Percentiles rank a stretch among this genome's conserved stretches.
Evolutionary conservation across 1,284 basidiomycete genomes (phyloP).

Genomic region (Volvariella volvacea): DNA sequence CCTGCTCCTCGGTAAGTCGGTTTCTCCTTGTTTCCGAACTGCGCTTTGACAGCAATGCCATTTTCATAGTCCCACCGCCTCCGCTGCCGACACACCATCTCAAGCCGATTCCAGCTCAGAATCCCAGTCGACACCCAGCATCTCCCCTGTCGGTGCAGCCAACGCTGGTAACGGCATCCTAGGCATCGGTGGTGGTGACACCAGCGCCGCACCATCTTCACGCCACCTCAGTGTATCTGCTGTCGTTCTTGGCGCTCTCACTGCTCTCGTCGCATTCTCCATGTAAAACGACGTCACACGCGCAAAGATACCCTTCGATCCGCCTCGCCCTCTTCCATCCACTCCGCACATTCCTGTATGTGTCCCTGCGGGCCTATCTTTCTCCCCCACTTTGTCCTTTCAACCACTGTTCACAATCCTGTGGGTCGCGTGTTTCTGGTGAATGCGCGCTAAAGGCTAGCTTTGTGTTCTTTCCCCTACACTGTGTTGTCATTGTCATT

Average conservation of each 20-base stretch:
- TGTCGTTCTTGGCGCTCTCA: slow-evolving; percentile 28
- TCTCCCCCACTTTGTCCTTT: no score
- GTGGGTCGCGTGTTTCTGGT: no score
- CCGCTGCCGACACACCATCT: slow-evolving; percentile 1
- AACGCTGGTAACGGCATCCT: slow-evolving; percentile 9
- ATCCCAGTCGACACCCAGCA: not conserved
- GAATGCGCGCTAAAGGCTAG: no score
- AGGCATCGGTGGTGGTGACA: slow-evolving; percentile 26
- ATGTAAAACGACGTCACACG: slow-evolving; percentile 22
- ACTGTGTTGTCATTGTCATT: no score
- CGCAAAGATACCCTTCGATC: slow-evolving; percentile 6
- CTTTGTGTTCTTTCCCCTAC: no score
- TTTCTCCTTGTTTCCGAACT: no score
- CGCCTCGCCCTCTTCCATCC: not conserved
- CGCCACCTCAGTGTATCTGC: slow-evolving; percentile 30
- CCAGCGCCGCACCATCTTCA: slow-evolving; percentile 23
- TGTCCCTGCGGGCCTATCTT: no score
- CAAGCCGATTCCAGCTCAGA: slow-evolving; percentile 13
- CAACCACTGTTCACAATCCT: no score
- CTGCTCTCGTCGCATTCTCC: slow-evolving; percentile 27
- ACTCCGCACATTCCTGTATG: no score
- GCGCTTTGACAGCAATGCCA: slow-evolving; percentile 9
- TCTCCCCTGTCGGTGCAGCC: slow-evolving; percentile 10
- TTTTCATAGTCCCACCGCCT: slow-evolving; percentile 9
- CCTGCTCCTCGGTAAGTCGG: no score